Evolutionary conservation across 805 yeast genomes (phyloP).

Genomic region (Maudiozyma serrabonitensis): DNA sequence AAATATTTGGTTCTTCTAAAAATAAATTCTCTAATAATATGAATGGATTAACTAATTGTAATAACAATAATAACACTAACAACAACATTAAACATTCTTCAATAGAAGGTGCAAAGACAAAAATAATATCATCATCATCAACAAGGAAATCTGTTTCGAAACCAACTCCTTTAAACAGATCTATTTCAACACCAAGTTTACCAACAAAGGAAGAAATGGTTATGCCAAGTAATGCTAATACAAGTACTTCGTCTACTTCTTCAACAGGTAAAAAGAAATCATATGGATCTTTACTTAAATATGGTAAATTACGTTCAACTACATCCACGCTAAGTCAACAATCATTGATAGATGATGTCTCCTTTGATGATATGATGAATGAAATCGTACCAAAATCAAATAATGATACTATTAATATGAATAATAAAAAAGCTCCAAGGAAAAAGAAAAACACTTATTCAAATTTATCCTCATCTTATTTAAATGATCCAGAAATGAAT

Average conservation of each 20-base stretch:
- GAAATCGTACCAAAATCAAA: slow-evolving; percentile 22
- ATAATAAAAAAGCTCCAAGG: not conserved
- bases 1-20: slow-evolving; percentile 21
- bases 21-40: not conserved
- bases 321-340: not conserved
- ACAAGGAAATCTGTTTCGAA: not conserved
- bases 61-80: not conserved
- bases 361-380: slow-evolving; percentile 1
- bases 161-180: slow-evolving; percentile 3
- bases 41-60: not conserved
- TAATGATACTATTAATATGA: not conserved
- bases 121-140: not conserved
- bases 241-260: slow-evolving; percentile 2
- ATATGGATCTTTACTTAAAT: slow-evolving; percentile 17
- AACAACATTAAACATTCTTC: not conserved
- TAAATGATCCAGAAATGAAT: slow-evolving; percentile 1
- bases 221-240: not conserved
- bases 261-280: slow-evolving; percentile 9
- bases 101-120: not conserved
- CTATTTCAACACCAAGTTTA: slow-evolving; percentile 5
- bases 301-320: slow-evolving; percentile 6
- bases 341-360: not conserved
- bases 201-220: slow-evolving; percentile 1
- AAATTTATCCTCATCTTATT: slow-evolving; percentile 1
- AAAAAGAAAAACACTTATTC: not conserved